Evolutionary conservation across 2,329 filamentous ascomycete genomes (phyloP).

Genomic region (Phialophora expanda): DNA sequence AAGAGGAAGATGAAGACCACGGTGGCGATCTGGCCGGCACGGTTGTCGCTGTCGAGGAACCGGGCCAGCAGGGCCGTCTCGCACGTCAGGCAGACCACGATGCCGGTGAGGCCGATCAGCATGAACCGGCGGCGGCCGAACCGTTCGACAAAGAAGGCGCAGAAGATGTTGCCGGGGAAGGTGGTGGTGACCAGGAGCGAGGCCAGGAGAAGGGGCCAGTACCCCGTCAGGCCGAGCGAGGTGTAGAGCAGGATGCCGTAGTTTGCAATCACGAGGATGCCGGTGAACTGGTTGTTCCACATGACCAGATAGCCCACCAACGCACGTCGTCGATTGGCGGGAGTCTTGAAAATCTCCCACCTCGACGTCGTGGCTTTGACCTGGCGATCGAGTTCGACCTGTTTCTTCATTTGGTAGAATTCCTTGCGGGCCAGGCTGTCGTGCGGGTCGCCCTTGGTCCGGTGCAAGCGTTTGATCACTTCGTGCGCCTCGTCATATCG

Average conservation of each 20-base stretch:
- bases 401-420: conserved; percentile 20
- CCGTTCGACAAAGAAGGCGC: conserved; percentile 70
- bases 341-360: conserved; percentile 32
- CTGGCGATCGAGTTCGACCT: conserved; percentile 26
- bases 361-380: not conserved
- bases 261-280: conserved; percentile 41
- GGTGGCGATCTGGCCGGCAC: conserved; percentile 43
- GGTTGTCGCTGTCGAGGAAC: conserved; percentile 45
- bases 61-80: conserved; percentile 24
- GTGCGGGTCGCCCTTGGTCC: not conserved
- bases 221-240: conserved; percentile 44
- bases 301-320: conserved; percentile 18
- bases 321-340: conserved; percentile 19
- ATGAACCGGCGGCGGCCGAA: conserved; percentile 64
- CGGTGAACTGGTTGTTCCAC: conserved; percentile 4
- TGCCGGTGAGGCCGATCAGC: conserved; percentile 4
- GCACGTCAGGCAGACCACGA: conserved; percentile 5
- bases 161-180: conserved; percentile 65
- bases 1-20: too few relatives aligned
- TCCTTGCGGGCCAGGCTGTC: conserved; percentile 6
- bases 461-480: conserved; percentile 16
- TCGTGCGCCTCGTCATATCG: conserved; percentile 14
- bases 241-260: conserved; percentile 49
- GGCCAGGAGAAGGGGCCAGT: conserved; percentile 51
- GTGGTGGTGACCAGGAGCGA: conserved; percentile 46